A percentile compares a stretch with the other conserved stretches of the same genome.
These are phyloP conservation scores for Jatropha podagrica DNA, from an alignment of 441 rosid genomes.

Conservation along the genomic window DNA sequence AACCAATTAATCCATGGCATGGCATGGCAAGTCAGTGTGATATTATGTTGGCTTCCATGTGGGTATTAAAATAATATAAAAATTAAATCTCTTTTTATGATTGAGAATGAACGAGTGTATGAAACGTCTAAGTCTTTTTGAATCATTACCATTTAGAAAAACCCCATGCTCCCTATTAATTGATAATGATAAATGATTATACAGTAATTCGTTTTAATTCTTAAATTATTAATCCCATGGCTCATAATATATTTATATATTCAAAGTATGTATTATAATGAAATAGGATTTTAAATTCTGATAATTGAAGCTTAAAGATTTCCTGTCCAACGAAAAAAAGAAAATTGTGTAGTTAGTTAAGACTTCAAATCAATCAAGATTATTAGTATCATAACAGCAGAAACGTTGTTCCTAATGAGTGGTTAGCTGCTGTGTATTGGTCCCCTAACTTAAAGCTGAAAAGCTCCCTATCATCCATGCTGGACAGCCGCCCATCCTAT, in stretches of 20 bases:
- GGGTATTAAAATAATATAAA: background rate
- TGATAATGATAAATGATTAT: too few species aligned
- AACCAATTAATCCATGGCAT: too few species aligned
- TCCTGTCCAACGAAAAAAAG: too few species aligned
- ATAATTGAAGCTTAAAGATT: too few species aligned
- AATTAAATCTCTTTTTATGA: background rate
- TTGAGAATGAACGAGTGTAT: conserved; percentile 1
- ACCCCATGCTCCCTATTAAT: background rate
- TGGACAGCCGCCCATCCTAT: background rate
- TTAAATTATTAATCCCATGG: too few species aligned
- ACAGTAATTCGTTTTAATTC: too few species aligned
- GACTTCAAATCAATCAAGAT: background rate
- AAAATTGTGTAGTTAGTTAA: background rate
- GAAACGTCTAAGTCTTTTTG: conserved; percentile 18
- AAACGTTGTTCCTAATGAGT: background rate
- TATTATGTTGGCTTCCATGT: background rate
- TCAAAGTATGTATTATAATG: too few species aligned
- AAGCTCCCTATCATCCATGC: background rate
- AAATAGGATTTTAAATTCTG: too few species aligned
- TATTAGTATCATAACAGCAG: background rate
- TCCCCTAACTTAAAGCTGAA: background rate
- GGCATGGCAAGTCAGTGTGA: too few species aligned
- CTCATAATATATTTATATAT: too few species aligned
- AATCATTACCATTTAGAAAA: conserved; percentile 9
- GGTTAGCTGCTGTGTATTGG: background rate